Evolutionary conservation across 306 rosid genomes (phyloP).

Genomic region (barrel medic (Medicago truncatula)): DNA sequence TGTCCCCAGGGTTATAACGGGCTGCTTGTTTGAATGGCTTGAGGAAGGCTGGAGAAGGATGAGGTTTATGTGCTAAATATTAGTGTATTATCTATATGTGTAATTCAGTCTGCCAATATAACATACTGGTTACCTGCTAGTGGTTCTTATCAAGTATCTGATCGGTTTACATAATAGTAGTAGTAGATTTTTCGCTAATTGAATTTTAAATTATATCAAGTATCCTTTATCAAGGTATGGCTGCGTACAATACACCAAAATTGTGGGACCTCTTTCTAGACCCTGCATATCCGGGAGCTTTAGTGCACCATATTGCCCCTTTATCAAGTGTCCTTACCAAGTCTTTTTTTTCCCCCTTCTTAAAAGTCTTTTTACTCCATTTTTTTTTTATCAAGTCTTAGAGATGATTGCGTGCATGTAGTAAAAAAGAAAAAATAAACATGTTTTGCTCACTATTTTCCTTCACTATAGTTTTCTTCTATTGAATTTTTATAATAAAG

Average conservation of each 20-base stretch:
- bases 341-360: no score
- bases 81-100: constrained; percentile 5
- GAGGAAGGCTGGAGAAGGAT: not conserved
- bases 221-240: not conserved
- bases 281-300: no score
- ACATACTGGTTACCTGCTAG: not conserved
- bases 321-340: not conserved
- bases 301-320: no score
- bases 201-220: not conserved
- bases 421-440: not conserved
- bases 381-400: not conserved
- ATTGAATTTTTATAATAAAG: not conserved
- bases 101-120: not conserved
- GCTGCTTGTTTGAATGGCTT: not conserved
- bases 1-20: not conserved
- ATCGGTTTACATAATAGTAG: not conserved
- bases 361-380: no score
- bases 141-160: not conserved
- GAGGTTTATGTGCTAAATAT: constrained; percentile 1
- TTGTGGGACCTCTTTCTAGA: no score
- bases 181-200: not conserved
- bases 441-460: not conserved
- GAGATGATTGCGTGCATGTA: not conserved
- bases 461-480: not conserved
- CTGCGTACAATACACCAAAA: no score